Conservation (phyloP, 2,329 filamentous ascomycete species). For the Trichoderma atroviride region DNA sequence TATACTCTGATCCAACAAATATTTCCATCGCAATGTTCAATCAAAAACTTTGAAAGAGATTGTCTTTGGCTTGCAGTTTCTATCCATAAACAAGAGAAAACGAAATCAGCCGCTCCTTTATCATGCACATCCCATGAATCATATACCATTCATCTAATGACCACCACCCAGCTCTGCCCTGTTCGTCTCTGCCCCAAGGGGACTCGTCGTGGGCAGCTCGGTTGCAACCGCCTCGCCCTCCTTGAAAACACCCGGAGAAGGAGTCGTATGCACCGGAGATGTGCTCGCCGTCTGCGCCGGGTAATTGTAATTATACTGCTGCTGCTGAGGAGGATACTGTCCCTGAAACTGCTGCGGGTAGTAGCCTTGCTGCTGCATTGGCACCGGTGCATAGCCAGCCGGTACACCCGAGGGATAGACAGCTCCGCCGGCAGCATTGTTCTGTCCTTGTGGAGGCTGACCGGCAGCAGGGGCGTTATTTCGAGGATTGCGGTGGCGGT, state of each 20-base stretch:
- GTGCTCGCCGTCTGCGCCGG: conserved; percentile 29
- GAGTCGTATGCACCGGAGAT: conserved; percentile 36
- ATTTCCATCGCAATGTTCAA: neutral
- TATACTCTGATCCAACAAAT: neutral
- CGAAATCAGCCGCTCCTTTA: neutral
- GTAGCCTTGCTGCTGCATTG: conserved; percentile 33
- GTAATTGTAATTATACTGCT: conserved; percentile 30
- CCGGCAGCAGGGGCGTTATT: conserved; percentile 24
- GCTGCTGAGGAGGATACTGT: conserved; percentile 22
- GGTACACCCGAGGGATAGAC: conserved; percentile 31
- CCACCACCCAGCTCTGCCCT: conserved; percentile 31
- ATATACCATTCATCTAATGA: neutral
- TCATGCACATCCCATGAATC: neutral
- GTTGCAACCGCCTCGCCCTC: conserved; percentile 27
- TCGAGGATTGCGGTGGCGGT: conserved; percentile 30
- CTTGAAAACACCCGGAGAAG: conserved; percentile 35
- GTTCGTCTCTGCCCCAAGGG: conserved; percentile 39
- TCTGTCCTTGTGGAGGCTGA: neutral
- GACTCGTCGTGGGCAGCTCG: conserved; percentile 37
- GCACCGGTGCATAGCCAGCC: conserved; percentile 34
- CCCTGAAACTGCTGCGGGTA: conserved; percentile 28
- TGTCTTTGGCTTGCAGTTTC: neutral
- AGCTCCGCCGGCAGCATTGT: neutral
- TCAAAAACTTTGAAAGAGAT: neutral
- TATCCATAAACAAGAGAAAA: neutral